Percentiles rank a stretch among this genome's conserved stretches.
phyloP scores from a whole-genome alignment of 176 grass and related monocot genomes.

The Puya raimondii region DNA sequence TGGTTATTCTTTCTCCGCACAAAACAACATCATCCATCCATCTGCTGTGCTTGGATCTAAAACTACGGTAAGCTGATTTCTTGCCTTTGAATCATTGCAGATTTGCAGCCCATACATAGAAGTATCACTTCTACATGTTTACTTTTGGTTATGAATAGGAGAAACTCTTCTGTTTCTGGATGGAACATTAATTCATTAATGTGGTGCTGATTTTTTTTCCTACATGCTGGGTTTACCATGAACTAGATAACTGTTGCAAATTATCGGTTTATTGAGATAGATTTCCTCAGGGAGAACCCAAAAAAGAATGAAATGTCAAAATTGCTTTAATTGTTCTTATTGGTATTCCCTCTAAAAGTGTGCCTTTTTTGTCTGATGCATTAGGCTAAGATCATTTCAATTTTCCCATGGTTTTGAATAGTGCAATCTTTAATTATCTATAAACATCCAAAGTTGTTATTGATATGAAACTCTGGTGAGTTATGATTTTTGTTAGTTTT shows the following conservation, averaged over 20 bases:
- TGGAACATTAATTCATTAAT: background rate
- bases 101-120: background rate
- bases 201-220: background rate
- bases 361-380: no score
- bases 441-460: no score
- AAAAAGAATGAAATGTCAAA: background rate
- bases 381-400: no score
- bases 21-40: conserved; percentile 90
- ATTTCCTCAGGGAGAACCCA: background rate
- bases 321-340: background rate
- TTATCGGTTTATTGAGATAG: background rate
- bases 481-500: no score
- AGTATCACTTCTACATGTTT: background rate
- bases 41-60: conserved; percentile 80
- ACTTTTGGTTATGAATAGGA: background rate
- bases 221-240: background rate
- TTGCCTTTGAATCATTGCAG: background rate
- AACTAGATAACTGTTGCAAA: background rate
- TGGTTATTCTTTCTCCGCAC: conserved; percentile 83
- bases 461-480: no score
- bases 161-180: background rate
- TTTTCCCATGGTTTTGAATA: no score
- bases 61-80: conserved; percentile 66
- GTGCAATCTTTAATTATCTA: no score
- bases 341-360: background rate